Conservation (phyloP, 2,329 filamentous ascomycete species). For the Fonsecaea multimorphosa region DNA sequence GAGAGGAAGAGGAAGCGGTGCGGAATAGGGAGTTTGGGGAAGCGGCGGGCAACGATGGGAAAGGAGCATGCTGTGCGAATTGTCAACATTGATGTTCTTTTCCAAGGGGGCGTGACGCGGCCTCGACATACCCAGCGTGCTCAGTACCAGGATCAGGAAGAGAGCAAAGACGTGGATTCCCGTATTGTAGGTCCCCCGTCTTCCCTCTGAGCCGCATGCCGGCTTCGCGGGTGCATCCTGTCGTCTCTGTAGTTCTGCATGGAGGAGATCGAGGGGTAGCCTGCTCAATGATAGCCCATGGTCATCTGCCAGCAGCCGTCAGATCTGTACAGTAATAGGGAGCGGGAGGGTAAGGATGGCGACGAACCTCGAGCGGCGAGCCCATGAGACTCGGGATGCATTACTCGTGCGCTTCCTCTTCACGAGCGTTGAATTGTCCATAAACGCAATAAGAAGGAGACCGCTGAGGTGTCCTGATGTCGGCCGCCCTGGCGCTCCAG, state of each 20-base stretch:
- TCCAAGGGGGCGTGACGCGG: background rate
- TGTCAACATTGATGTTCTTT: slow-evolving; percentile 15
- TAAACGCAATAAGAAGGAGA: slow-evolving; percentile 7
- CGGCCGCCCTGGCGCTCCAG: no score
- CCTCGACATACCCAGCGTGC: slow-evolving; percentile 59
- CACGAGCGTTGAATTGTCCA: slow-evolving; percentile 1
- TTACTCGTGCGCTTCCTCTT: slow-evolving; percentile 12
- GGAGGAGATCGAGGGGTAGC: slow-evolving; percentile 47
- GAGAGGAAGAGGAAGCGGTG: slow-evolving; percentile 68
- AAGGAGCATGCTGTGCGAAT: slow-evolving; percentile 66
- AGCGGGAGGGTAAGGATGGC: background rate
- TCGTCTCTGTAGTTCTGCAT: slow-evolving; percentile 57
- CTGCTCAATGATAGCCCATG: slow-evolving; percentile 22
- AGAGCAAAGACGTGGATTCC: slow-evolving; percentile 71
- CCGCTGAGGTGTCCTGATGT: background rate
- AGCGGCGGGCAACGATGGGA: slow-evolving; percentile 67
- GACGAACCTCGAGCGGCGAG: slow-evolving; percentile 21
- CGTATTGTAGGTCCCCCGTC: slow-evolving; percentile 62
- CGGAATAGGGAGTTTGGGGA: slow-evolving; percentile 64
- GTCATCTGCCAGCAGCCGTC: slow-evolving; percentile 21
- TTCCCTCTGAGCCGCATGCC: slow-evolving; percentile 55
- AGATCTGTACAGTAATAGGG: background rate
- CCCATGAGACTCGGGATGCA: slow-evolving; percentile 18
- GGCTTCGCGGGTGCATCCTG: slow-evolving; percentile 53
- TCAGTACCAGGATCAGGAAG: slow-evolving; percentile 68